A percentile compares a stretch with the other conserved stretches of the same genome.
phyloP scores from a whole-genome alignment of 1,139 yeast genomes.

The Meyerozyma sp. region DNA sequence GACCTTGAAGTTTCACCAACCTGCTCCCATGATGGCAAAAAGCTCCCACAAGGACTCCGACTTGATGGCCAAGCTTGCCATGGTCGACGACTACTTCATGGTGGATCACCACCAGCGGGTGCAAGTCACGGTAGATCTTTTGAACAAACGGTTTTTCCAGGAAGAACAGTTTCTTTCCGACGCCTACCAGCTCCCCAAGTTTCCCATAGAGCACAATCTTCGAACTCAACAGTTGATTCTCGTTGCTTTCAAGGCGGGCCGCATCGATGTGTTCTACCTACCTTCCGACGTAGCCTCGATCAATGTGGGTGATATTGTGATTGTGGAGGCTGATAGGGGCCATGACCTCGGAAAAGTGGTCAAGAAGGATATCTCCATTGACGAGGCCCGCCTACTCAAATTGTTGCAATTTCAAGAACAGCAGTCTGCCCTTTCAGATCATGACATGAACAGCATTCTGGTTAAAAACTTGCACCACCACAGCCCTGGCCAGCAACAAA shows the following conservation, averaged over 20 bases:
- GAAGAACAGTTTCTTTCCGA: slow-evolving; percentile 25
- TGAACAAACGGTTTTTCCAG: slow-evolving; percentile 11
- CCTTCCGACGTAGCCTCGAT: slow-evolving; percentile 32
- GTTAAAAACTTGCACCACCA: slow-evolving; percentile 16
- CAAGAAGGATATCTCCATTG: slow-evolving; percentile 59
- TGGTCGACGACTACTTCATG: slow-evolving; percentile 33
- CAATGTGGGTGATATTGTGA: slow-evolving; percentile 70
- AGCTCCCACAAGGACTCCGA: slow-evolving; percentile 4
- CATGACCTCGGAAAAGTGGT: slow-evolving; percentile 81
- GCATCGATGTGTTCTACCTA: slow-evolving; percentile 76
- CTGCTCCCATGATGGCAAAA: slow-evolving; percentile 4
- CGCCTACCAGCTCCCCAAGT: slow-evolving; percentile 35
- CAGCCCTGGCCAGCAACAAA: slow-evolving; percentile 3
- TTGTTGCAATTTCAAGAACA: slow-evolving; percentile 54
- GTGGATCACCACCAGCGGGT: slow-evolving; percentile 39
- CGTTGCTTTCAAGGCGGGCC: slow-evolving; percentile 82
- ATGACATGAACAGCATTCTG: slow-evolving; percentile 20
- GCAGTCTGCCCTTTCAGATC: slow-evolving; percentile 43
- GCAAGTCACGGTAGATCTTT: slow-evolving; percentile 19
- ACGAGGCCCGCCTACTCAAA: slow-evolving; percentile 54
- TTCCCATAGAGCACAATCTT: slow-evolving; percentile 33
- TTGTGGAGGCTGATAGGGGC: slow-evolving; percentile 98
- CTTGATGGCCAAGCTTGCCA: slow-evolving; percentile 9
- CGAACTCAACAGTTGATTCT: slow-evolving; percentile 43
- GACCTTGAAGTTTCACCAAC: too few relatives aligned